Evolutionary conservation across 495 filamentous ascomycete species (phyloP), one percentile per base, ranked within the genome.

Genomic region (Penicillium simplicissimum): DNA sequence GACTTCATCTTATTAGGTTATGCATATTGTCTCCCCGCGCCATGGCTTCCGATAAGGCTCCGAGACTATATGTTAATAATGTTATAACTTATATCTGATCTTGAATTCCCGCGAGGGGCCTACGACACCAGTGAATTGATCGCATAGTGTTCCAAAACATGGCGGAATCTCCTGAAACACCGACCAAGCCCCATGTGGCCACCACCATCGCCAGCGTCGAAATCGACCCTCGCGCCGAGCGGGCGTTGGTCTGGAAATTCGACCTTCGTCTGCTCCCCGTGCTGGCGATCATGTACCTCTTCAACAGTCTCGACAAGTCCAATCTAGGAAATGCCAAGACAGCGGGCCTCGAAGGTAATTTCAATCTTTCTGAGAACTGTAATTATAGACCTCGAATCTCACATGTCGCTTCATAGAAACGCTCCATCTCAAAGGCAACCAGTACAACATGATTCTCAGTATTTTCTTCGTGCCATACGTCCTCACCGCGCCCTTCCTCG

Each of bases 391-490:
- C 28, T 31, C 6, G 28, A 14, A 28, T 8, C 43, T 47, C 23
- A 57, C 37, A 21, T n/a, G 21, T 56, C 65, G n/a, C 8, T 5
- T n/a, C 23, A 43, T 58, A 83, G 86, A 77, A 8, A 61, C 61
- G 31, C 68, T 88, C 17, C 61, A 81, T 37, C 84, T 92, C 73
- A 76, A 81, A 36, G 68, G 74, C 1, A 82, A 85, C 57, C 82
- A 91, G 63, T 92, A 92, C 74, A 91, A 90, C 67, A 82, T 85
- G 21, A 81, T 91, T 13, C 74, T 92, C 17, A 84, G 81, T 21
- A 86, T 92, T 62, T 93, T 93, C 76, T 92, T 88, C 70, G 76
- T 92, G n/a, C 90, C 90, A 8, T 92, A 89, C 67, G 87, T 91
- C 49, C 67, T 91, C 15, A 87, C 83, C 48, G 88, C 85, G 8